These are phyloP conservation scores for Trichoderma breve DNA, from an alignment of 2,329 filamentous ascomycete genomes.

Conservation along the genomic window DNA sequence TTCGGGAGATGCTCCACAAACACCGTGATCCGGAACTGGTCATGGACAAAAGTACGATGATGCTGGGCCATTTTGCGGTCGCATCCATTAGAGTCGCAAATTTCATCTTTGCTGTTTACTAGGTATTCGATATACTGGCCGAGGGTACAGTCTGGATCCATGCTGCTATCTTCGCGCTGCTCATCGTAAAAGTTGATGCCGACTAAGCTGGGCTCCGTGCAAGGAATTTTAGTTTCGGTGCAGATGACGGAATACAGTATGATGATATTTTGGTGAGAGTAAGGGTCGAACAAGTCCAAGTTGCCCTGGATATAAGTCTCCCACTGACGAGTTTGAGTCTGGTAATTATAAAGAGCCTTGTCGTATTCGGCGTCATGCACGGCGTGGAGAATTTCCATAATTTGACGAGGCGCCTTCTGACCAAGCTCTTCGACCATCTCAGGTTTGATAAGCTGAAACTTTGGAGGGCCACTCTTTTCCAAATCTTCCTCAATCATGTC, in stretches of 20 bases:
- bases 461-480: slow-evolving; percentile 64
- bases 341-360: slow-evolving; percentile 88
- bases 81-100: slow-evolving; percentile 81
- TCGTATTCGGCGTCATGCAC: slow-evolving; percentile 97
- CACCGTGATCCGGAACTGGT: slow-evolving; percentile 87
- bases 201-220: slow-evolving; percentile 85
- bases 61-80: slow-evolving; percentile 88
- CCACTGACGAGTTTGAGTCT: slow-evolving; percentile 94
- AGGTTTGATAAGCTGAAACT: slow-evolving; percentile 87
- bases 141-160: slow-evolving; percentile 85
- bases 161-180: slow-evolving; percentile 67
- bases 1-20: slow-evolving; percentile 67
- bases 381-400: slow-evolving; percentile 90
- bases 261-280: slow-evolving; percentile 93
- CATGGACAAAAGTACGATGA: slow-evolving; percentile 95
- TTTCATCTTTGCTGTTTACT: slow-evolving; percentile 70
- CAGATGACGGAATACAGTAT: slow-evolving; percentile 93
- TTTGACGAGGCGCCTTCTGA: slow-evolving; percentile 76
- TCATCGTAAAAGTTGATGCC: slow-evolving; percentile 93
- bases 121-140: slow-evolving; percentile 95
- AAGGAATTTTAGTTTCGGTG: slow-evolving; percentile 89
- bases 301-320: slow-evolving; percentile 91
- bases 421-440: slow-evolving; percentile 90
- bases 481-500: slow-evolving; percentile 56
- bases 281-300: slow-evolving; percentile 86